These are phyloP conservation scores for Malus orientalis DNA, from an alignment of 306 rosid genomes.

Conservation along the genomic window DNA sequence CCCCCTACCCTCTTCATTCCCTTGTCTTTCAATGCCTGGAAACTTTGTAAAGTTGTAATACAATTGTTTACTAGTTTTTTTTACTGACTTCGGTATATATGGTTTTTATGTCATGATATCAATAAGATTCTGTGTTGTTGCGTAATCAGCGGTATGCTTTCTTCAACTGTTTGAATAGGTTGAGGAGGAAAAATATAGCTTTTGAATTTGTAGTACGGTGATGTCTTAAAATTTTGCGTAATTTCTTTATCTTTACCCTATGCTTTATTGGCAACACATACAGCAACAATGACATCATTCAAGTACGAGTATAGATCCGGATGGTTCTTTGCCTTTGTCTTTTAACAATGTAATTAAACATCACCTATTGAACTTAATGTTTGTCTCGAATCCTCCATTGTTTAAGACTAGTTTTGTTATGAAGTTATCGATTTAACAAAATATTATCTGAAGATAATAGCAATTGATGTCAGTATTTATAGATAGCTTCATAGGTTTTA, in stretches of 20 bases:
- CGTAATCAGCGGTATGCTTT: background rate
- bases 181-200: background rate
- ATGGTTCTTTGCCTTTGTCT: background rate
- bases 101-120: background rate
- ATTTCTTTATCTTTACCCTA: background rate
- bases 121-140: background rate
- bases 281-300: background rate
- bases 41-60: background rate
- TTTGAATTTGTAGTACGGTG: background rate
- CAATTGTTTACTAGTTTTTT: background rate
- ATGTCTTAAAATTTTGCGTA: background rate
- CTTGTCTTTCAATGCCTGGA: background rate
- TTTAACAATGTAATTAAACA: background rate
- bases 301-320: background rate
- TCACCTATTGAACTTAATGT: background rate
- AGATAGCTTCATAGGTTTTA: background rate
- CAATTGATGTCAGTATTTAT: conserved; percentile 1
- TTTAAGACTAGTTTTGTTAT: background rate
- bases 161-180: background rate
- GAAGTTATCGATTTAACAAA: background rate
- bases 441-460: background rate
- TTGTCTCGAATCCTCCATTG: background rate
- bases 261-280: background rate
- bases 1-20: background rate
- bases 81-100: background rate